Evolutionary conservation across 2,329 filamentous ascomycete genomes (phyloP), one percentile per base, ranked within the genome.

Genomic region (Aureobasidium lini): DNA sequence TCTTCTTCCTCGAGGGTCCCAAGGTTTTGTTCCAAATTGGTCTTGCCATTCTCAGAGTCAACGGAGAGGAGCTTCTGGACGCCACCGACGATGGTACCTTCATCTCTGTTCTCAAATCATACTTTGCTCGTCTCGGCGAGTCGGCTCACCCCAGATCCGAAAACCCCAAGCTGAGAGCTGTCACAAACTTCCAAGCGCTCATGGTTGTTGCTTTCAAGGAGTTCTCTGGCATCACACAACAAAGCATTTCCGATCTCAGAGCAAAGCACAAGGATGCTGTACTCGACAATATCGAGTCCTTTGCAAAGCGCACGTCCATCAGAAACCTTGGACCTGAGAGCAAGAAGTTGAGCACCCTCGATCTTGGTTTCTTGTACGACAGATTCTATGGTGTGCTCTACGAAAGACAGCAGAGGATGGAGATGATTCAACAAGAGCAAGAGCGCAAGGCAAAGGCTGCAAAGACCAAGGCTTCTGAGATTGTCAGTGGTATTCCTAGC

Each of bases 161-260:
- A 70, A 99, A 97, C 64, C 86, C 92, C 3, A 99, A 97, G 75
- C 79, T 97, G 56, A 84, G 93, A 57, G 90, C 92, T 0, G 94
- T 99, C 57, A 99, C 95, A 6, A 84, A 90, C 48, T 99, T 99
- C 71, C 94, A 99, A 69, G 94, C 97, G 72, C 83, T 99, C 60
- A 97, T 99, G 92, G 94, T 99, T 3, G 94, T 97, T 18, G 94
- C 94, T 0, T 99, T 99, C 76, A 97, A 96, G 67, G 94, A 99
- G 70, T 99, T 99, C 70, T 88, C 93, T 0, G 90, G 87, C 42
- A 96, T 99, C 66, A 99, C 94, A 0, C 93, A 99, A 70, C 87
- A 85, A 69, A 96, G 87, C 53, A 92, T 99, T 62, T 88, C 88
- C 0, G 94, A 97, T 65, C 82, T 95, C 69, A 86, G 94, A 23